A percentile compares a stretch with the other conserved stretches of the same genome.
Conservation (phyloP, 1,139 yeast species). For the Wickerhamiella infanticola region DNA sequence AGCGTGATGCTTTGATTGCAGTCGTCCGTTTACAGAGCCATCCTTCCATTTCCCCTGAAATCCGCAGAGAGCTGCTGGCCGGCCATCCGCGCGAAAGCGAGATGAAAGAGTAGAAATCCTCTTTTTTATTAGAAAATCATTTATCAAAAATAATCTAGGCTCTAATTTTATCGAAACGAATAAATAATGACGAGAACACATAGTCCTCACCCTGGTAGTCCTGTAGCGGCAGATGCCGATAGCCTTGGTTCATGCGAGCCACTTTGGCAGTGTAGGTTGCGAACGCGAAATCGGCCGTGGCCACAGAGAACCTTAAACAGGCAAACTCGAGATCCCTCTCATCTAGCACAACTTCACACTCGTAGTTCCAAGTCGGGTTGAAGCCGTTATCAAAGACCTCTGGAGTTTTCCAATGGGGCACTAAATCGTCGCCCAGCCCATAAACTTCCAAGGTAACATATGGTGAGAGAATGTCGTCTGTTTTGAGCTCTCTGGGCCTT, state of each 20-base stretch:
- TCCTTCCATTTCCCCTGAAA: conserved; percentile 80
- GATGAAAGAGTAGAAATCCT: background rate
- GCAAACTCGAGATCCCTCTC: conserved; percentile 30
- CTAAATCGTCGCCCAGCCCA: conserved; percentile 8
- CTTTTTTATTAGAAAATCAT: background rate
- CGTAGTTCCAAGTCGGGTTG: conserved; percentile 67
- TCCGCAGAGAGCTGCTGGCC: conserved; percentile 80
- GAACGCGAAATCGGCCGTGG: conserved; percentile 30
- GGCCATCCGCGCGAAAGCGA: conserved; percentile 39
- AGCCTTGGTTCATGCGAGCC: conserved; percentile 51
- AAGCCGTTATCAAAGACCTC: conserved; percentile 51
- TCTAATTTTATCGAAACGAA: conserved; percentile 1
- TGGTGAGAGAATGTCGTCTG: conserved; percentile 37
- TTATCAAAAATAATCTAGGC: background rate
- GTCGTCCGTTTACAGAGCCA: conserved; percentile 85
- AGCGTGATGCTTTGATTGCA: conserved; percentile 81
- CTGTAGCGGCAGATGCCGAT: conserved; percentile 60
- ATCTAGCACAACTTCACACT: conserved; percentile 31
- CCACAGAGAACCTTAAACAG: conserved; percentile 38
- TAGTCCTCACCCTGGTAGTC: conserved; percentile 71
- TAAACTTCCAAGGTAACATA: conserved; percentile 36
- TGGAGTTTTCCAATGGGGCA: conserved; percentile 24
- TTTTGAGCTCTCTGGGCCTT: conserved; percentile 36
- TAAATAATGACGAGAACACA: conserved; percentile 44
- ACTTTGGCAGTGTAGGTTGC: conserved; percentile 44